phyloP scores from a whole-genome alignment of 2,329 filamentous ascomycete genomes.

The Akanthomyces dipterigenus region DNA sequence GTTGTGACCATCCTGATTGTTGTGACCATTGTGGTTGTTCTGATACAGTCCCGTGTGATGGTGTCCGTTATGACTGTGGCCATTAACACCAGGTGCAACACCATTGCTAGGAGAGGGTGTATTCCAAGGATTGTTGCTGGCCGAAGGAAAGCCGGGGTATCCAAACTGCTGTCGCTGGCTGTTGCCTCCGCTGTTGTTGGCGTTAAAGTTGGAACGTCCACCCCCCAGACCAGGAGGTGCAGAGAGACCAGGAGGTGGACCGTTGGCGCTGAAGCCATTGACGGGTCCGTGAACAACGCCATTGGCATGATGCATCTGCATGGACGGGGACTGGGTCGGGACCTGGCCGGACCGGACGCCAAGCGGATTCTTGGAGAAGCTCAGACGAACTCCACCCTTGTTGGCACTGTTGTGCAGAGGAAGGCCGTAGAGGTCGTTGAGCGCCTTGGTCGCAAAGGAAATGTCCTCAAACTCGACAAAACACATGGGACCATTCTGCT shows the following conservation, averaged over 20 bases:
- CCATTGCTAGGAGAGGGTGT: conserved; percentile 18
- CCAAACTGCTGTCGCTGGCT: background rate
- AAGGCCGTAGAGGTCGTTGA: conserved; percentile 83
- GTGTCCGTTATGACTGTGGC: background rate
- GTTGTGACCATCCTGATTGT: background rate
- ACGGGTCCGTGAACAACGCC: conserved; percentile 35
- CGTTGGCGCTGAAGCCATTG: conserved; percentile 60
- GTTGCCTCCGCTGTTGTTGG: background rate
- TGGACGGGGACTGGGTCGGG: conserved; percentile 32
- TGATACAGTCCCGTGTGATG: no score
- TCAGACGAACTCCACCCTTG: conserved; percentile 90
- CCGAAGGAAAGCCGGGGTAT: conserved; percentile 16
- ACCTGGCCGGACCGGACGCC: conserved; percentile 77
- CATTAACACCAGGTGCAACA: background rate
- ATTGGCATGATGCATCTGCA: conserved; percentile 48
- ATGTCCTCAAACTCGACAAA: conserved; percentile 98
- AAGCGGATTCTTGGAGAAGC: conserved; percentile 95
- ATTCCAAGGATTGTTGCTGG: conserved; percentile 20
- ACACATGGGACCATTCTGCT: conserved; percentile 95
- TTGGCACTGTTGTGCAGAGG: conserved; percentile 75
- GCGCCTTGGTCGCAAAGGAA: conserved; percentile 81
- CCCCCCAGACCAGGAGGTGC: conserved; percentile 63
- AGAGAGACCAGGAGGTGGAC: conserved; percentile 75
- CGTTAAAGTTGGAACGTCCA: conserved; percentile 16
- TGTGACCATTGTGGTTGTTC: background rate